Evolutionary conservation across 768 basidiomycete genomes (phyloP).

Genomic region (Amanita exitialis): DNA sequence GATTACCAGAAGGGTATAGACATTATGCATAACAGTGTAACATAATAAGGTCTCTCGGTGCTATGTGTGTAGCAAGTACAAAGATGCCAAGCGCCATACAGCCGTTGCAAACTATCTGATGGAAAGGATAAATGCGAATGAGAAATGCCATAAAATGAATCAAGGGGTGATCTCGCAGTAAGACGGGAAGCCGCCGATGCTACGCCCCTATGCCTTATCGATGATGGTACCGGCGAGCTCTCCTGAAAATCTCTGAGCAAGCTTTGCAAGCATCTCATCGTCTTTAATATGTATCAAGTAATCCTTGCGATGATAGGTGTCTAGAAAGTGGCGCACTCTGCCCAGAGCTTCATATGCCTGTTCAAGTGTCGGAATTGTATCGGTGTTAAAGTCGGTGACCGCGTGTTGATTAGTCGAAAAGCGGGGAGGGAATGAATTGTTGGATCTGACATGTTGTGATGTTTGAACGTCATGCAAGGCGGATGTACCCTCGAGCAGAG

Average conservation of each 20-base stretch:
- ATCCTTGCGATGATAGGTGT: conserved; percentile 2
- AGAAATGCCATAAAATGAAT: neutral
- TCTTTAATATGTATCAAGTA: conserved; percentile 1
- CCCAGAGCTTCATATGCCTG: conserved; percentile 2
- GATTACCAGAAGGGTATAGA: conserved; percentile 3
- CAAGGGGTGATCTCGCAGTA: neutral
- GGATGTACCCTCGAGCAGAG: neutral
- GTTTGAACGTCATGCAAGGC: neutral
- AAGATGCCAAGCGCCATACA: neutral
- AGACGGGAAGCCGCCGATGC: neutral
- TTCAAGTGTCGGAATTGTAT: neutral
- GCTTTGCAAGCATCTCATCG: neutral
- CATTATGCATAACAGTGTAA: conserved; percentile 4
- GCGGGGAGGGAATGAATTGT: neutral
- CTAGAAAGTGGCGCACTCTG: neutral
- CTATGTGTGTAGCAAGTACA: conserved; percentile 4
- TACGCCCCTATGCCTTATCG: conserved; percentile 2
- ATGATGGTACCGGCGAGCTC: conserved; percentile 4
- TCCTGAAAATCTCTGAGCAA: conserved; percentile 1
- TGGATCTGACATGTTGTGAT: neutral
- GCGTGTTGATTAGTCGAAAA: neutral
- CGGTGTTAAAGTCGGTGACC: neutral
- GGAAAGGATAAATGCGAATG: neutral
- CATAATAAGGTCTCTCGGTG: conserved; percentile 3
- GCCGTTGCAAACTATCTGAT: neutral